Evolutionary conservation across 2,329 filamentous ascomycete genomes (phyloP), one percentile per base, ranked within the genome.

Genomic region (Cytospora paraplurivora): DNA sequence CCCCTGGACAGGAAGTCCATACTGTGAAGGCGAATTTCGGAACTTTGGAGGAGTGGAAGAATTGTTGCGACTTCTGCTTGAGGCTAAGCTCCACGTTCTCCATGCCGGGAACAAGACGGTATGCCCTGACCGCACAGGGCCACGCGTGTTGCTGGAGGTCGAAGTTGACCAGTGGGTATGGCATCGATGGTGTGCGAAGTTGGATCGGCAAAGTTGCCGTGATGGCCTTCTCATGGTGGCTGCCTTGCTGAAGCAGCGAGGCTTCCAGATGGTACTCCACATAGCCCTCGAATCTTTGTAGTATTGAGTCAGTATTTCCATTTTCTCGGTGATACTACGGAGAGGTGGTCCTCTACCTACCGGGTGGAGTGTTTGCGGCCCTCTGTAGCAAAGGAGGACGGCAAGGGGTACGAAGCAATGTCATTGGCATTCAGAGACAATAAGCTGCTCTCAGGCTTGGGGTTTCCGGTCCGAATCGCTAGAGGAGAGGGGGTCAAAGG

Each of bases 231-330:
- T 57, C 33, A 10, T 19, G 19, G 0, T 35, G 53, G 0, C 59
- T 66, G 47, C 41, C 47, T 35, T 66, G 67, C 5, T n/a, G 57
- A 15, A 19, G 3, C 2, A 77, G 41, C 1, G 67, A 64, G 0
- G 75, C 75, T 37, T 74, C 62, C 1, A 79, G 63, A 12, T 68
- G 71, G 50, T 78, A 79, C 52, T 79, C 74, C n/a, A 76, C 27
- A 27, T 27, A 27, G 27, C 27, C 27, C 27, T 27, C 27, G 27
- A 27, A 27, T 27, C 27, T 27, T 27, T 27, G 27, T 27, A 27
- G 4, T 27, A 27, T 27, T 27, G 27, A 27, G 27, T 27, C 4
- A 27, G 27, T 27, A 27, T 27, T 27, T 27, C 2, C 27, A 27
- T 27, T 27, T 27, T 27, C 27, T 27, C 27, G 27, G 27, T 27